These are phyloP conservation scores for Citrus hindsii DNA, from an alignment of 345 rosid species.

Conservation along the genomic window DNA sequence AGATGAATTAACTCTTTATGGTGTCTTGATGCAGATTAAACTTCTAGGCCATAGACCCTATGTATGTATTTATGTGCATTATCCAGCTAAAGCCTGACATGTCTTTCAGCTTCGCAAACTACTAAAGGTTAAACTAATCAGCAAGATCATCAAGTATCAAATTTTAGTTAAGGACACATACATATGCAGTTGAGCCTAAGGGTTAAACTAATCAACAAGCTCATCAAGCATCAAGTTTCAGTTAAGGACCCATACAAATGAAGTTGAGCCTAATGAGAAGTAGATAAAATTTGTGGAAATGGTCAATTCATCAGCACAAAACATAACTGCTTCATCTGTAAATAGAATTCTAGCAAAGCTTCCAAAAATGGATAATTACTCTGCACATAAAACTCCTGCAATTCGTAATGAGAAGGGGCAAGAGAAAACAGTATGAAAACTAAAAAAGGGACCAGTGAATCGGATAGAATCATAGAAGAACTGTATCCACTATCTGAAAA, in stretches of 20 bases:
- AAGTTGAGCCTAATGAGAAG: not conserved
- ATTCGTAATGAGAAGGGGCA: not conserved
- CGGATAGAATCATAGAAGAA: not conserved
- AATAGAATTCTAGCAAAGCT: too few species aligned
- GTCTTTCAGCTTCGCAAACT: not conserved
- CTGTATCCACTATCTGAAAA: not conserved
- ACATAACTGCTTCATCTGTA: too few species aligned
- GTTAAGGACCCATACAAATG: not conserved
- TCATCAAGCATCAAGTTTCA: not conserved
- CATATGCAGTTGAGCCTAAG: not conserved
- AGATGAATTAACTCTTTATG: not conserved
- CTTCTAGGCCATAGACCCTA: not conserved
- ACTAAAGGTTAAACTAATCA: too few species aligned
- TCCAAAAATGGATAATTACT: not conserved
- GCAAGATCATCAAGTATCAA: not conserved
- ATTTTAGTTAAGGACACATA: not conserved
- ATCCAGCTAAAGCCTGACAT: not conserved
- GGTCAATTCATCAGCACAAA: too few species aligned
- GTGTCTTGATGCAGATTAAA: not conserved
- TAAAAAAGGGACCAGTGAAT: too few species aligned
- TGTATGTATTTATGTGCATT: not conserved
- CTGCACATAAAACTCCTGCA: not conserved
- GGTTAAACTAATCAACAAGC: not conserved
- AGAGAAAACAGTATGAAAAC: not conserved
- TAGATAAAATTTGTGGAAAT: too few species aligned